Base-by-base conservation (phyloP, 2,329 filamentous ascomycete species). In the Aspergillus fructus region DNA sequence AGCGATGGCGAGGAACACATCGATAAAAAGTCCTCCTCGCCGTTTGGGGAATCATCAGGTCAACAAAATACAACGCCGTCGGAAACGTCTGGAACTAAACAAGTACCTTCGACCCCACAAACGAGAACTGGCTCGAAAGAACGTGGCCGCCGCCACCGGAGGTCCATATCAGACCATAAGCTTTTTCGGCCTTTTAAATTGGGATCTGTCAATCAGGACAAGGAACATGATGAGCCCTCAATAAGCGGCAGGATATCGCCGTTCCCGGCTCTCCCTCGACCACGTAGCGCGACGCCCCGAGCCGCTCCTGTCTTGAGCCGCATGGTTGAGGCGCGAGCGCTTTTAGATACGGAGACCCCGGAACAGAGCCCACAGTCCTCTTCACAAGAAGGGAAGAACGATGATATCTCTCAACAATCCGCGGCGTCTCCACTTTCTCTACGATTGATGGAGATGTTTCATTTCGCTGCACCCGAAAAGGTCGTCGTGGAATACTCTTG, bases 401-500 rank as follows among this genome's bases (percentile, higher is more conserved):
- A 84, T 85, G 62, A 70, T 83, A 45, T 81, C 74, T 54, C 66
- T 70, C 60, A 81, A 75, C 46, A 77, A 24, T 64, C 69, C 8
- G 68, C 73, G 9, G 68, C 84, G 5, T 84, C 83, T 5, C 83
- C 83, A 15, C 81, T 96, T 51, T 87, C 89, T 1, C 84, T 81
- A 56, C 84, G 87, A 56, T 75, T 96, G 39, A 91, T 87, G 80
- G 87, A 94, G 60, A 96, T 96, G 61, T 96, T 96, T 68, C 84
- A 88, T 49, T 94, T 97, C 64, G 86, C 91, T 27, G 80, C 85
- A 39, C 83, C 89, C 0, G 94, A 99, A 71, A 88, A 92, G 59
- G 90, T 97, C 21, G 86, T 96, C 60, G 87, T 72, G 85, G 93
- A 97, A 78, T 97, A 96, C 71, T 90, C 92, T 8, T 97, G 93